A percentile compares a stretch with the other conserved stretches of the same genome.
phyloP scores from a whole-genome alignment of 192 early-diverging fungal species.

The Thamnidium elegans region DNA sequence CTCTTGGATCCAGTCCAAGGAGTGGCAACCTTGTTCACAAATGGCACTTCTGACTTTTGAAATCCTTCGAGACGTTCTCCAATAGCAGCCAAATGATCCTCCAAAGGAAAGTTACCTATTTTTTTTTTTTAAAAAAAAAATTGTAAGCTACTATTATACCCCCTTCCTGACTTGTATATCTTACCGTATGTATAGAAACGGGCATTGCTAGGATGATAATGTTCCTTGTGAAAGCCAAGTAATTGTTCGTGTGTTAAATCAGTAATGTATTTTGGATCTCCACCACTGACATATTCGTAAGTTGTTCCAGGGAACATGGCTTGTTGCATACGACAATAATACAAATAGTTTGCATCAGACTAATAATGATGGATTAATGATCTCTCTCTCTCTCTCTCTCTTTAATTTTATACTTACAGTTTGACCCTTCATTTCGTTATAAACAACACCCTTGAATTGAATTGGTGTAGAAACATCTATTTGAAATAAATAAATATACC shows the following conservation, averaged over 20 bases:
- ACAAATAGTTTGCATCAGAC: constrained; percentile 81
- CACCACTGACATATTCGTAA: constrained; percentile 83
- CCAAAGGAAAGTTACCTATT: constrained; percentile 67
- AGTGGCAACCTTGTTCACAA: constrained; percentile 53
- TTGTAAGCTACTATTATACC: neutral
- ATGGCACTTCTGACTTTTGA: constrained; percentile 41
- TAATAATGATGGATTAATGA: constrained; percentile 31
- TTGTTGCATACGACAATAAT: constrained; percentile 73
- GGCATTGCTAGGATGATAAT: constrained; percentile 94
- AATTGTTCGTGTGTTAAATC: constrained; percentile 84
- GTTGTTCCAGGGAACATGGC: constrained; percentile 81
- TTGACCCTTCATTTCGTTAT: constrained; percentile 97
- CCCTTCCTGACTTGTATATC: neutral
- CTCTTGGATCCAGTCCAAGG: constrained; percentile 48
- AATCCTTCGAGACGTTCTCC: constrained; percentile 60
- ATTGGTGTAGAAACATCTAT: constrained; percentile 63
- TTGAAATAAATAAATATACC: neutral
- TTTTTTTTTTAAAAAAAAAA: neutral
- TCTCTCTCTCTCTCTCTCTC: neutral
- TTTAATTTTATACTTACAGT: constrained; percentile 36
- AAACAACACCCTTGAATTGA: constrained; percentile 93
- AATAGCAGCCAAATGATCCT: constrained; percentile 69
- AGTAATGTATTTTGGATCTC: constrained; percentile 85
- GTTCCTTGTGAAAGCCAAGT: constrained; percentile 73
- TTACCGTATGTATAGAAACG: constrained; percentile 87